Percentiles rank a stretch among this genome's conserved stretches.
These are phyloP conservation scores for Talaromyces nanjingensis DNA, from an alignment of 495 filamentous ascomycete genomes.

Conservation along the genomic window DNA sequence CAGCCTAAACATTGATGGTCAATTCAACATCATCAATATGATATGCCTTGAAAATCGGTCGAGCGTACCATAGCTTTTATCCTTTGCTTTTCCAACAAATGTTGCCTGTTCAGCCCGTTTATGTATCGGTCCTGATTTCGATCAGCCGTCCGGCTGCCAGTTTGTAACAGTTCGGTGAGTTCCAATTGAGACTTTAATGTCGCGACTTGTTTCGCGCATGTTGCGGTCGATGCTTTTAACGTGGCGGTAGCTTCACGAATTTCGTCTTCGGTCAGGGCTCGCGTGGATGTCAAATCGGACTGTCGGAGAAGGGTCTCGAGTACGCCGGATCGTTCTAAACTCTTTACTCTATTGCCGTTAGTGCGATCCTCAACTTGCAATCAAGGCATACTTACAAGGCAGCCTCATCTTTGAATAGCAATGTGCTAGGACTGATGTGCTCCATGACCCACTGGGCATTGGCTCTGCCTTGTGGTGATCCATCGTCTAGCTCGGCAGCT, in stretches of 20 bases:
- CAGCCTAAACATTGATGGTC: conserved; percentile 23
- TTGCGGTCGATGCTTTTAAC: conserved; percentile 29
- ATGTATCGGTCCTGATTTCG: conserved; percentile 21
- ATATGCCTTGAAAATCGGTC: not conserved
- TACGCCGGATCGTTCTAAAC: conserved; percentile 24
- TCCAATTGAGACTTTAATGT: conserved; percentile 26
- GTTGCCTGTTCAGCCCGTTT: conserved; percentile 28
- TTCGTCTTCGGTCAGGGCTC: conserved; percentile 34
- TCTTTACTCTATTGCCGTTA: conserved; percentile 22
- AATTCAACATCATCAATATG: not conserved
- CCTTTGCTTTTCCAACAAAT: conserved; percentile 31
- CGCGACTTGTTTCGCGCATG: conserved; percentile 28
- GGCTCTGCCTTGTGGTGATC: conserved; percentile 3
- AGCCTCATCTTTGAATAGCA: conserved; percentile 37
- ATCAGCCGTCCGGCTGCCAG: conserved; percentile 18
- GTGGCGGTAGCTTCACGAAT: conserved; percentile 30
- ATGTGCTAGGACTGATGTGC: conserved; percentile 25
- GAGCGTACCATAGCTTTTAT: conserved; percentile 25
- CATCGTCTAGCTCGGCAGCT: conserved; percentile 22
- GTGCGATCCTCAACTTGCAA: not conserved
- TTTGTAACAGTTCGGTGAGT: conserved; percentile 20
- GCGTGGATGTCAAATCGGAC: conserved; percentile 21
- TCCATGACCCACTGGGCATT: conserved; percentile 29
- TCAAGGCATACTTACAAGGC: conserved; percentile 21
- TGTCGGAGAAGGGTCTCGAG: conserved; percentile 23